A percentile compares a stretch with the other conserved stretches of the same genome.
Conservation (phyloP, 2,329 filamentous ascomycete species). For the Aspergillus sp. region DNA sequence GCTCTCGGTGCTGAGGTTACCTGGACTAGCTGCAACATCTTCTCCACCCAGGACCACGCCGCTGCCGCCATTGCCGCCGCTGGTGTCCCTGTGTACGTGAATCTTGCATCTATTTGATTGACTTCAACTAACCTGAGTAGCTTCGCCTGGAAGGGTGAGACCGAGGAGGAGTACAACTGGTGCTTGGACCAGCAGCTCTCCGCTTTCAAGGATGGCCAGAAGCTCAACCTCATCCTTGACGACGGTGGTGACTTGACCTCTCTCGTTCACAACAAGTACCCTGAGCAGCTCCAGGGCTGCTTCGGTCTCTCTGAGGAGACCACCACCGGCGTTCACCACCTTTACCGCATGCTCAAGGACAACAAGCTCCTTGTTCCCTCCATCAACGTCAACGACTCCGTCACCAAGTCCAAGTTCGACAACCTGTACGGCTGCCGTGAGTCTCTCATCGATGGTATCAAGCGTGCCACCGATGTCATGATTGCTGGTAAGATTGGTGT, state of each 20-base stretch:
- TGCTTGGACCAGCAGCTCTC: conserved; percentile 97
- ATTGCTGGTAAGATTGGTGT: conserved; percentile 98
- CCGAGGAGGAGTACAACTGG: conserved; percentile 99
- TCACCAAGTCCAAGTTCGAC: conserved; percentile 99
- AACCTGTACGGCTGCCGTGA: conserved; percentile 99
- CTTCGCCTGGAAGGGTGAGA: conserved; percentile 85
- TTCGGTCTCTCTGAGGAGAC: conserved; percentile 99
- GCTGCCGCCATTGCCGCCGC: conserved; percentile 93
- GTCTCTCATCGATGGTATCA: conserved; percentile 98
- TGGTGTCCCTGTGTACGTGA: conserved; percentile 77
- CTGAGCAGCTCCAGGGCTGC: conserved; percentile 97
- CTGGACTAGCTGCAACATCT: conserved; percentile 99
- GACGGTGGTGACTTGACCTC: conserved; percentile 96
- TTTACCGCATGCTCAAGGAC: conserved; percentile 97
- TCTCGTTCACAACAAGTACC: conserved; percentile 97
- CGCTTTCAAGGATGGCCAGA: conserved; percentile 95
- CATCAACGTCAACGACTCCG: conserved; percentile 99
- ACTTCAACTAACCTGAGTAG: conserved; percentile 26
- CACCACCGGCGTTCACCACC: conserved; percentile 98
- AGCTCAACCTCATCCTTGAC: conserved; percentile 98
- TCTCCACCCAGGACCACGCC: conserved; percentile 98
- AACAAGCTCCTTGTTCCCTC: conserved; percentile 85
- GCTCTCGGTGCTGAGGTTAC: conserved; percentile 96
- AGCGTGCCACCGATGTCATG: conserved; percentile 99
- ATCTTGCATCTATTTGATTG: background rate